Evolutionary conservation across 2,329 filamentous ascomycete genomes (phyloP).

Genomic region (Drechslerella dactyloides): DNA sequence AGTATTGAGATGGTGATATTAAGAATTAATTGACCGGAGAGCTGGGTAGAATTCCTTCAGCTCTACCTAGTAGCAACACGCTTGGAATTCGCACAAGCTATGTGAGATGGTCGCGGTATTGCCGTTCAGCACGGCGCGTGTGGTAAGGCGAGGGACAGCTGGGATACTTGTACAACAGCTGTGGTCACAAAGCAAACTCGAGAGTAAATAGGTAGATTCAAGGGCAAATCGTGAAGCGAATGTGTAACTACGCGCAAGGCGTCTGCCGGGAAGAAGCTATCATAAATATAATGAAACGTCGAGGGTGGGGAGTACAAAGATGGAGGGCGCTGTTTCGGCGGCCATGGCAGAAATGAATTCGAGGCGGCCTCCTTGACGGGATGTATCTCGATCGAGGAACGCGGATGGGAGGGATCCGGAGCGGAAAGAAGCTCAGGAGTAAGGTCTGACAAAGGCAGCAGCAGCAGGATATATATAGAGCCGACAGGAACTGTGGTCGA

Average conservation of each 20-base stretch:
- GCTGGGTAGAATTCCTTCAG: slow-evolving; percentile 42
- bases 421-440: not conserved
- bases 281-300: slow-evolving; percentile 26
- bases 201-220: not conserved
- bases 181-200: not conserved
- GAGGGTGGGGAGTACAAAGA: slow-evolving; percentile 16
- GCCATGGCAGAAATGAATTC: slow-evolving; percentile 34
- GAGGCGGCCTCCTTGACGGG: not conserved
- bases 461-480: not conserved
- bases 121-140: not conserved
- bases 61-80: slow-evolving; percentile 9
- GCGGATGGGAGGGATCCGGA: not conserved
- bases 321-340: slow-evolving; percentile 10
- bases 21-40: slow-evolving; percentile 1
- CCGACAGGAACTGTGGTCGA: not conserved
- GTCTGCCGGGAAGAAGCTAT: slow-evolving; percentile 30
- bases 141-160: slow-evolving; percentile 6
- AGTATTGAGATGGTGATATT: slow-evolving; percentile 5
- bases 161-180: slow-evolving; percentile 41
- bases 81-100: slow-evolving; percentile 51
- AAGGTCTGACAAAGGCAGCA: not conserved
- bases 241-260: slow-evolving; percentile 27
- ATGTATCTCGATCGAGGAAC: not conserved
- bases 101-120: slow-evolving; percentile 7
- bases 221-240: slow-evolving; percentile 28